A percentile compares a stretch with the other conserved stretches of the same genome.
These are phyloP conservation scores for Alectoria sarmentosa DNA, from an alignment of 495 filamentous ascomycete genomes.

Conservation along the genomic window DNA sequence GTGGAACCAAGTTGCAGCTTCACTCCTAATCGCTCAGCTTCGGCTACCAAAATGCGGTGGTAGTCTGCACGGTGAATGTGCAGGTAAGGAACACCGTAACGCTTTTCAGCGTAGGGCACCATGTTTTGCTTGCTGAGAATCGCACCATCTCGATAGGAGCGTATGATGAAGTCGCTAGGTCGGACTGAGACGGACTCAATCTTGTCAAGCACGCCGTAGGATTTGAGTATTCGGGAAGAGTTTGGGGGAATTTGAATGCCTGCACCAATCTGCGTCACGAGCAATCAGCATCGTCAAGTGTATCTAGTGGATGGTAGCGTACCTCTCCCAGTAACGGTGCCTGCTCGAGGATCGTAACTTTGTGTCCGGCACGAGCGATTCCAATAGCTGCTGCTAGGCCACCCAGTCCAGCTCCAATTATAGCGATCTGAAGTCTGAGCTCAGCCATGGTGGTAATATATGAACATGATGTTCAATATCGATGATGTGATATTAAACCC, in stretches of 20 bases:
- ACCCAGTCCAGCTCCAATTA: slow-evolving; percentile 47
- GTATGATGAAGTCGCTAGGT: slow-evolving; percentile 49
- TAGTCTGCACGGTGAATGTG: slow-evolving; percentile 49
- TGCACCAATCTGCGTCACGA: slow-evolving; percentile 42
- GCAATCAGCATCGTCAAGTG: not conserved
- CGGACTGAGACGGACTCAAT: slow-evolving; percentile 43
- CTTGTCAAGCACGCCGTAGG: slow-evolving; percentile 43
- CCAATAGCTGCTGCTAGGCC: slow-evolving; percentile 47
- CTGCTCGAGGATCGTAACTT: slow-evolving; percentile 44
- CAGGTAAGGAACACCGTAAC: slow-evolving; percentile 44
- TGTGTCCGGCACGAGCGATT: slow-evolving; percentile 36
- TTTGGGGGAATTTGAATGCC: slow-evolving; percentile 57
- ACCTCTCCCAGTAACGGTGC: slow-evolving; percentile 40
- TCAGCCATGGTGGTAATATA: slow-evolving; percentile 13
- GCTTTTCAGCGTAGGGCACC: slow-evolving; percentile 21
- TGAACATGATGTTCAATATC: not conserved
- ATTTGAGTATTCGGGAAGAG: slow-evolving; percentile 40
- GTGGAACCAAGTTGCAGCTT: slow-evolving; percentile 40
- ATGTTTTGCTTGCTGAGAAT: slow-evolving; percentile 45
- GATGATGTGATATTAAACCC: not conserved
- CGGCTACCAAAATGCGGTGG: slow-evolving; percentile 45
- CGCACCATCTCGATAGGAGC: slow-evolving; percentile 48
- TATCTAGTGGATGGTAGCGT: slow-evolving; percentile 13
- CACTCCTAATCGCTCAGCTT: slow-evolving; percentile 47
- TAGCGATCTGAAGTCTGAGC: slow-evolving; percentile 32